These are phyloP conservation scores for Blastobotrys malaysiensis DNA, from an alignment of 1,139 yeast genomes.

Conservation along the genomic window DNA sequence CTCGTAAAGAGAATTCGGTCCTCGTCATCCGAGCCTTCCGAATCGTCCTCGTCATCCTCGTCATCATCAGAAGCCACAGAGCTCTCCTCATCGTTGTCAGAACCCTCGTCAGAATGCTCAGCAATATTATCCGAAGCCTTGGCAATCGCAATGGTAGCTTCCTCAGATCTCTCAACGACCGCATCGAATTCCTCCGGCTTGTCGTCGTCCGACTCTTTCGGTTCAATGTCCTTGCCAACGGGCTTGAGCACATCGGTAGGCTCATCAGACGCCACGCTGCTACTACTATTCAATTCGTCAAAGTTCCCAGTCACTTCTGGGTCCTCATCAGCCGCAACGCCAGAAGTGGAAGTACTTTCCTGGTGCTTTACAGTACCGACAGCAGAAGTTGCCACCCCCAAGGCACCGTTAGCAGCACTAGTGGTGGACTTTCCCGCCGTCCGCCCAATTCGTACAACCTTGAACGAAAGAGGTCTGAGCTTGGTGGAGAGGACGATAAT, in stretches of 20 bases:
- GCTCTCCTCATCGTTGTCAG: conserved; percentile 4
- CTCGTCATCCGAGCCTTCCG: no score
- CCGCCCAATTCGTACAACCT: neutral
- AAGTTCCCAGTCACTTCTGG: neutral
- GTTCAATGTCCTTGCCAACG: neutral
- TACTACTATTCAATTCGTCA: neutral
- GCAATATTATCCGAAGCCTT: conserved; percentile 19
- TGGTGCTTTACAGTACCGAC: neutral
- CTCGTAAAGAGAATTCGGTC: neutral
- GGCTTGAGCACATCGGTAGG: neutral
- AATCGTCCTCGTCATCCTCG: neutral
- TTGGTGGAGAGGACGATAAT: neutral
- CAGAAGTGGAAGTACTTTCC: neutral
- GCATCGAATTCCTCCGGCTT: neutral
- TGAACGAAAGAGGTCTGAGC: neutral
- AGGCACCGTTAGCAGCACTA: no score
- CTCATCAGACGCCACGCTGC: neutral
- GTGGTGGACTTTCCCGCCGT: neutral
- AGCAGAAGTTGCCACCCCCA: neutral
- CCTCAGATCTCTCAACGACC: conserved; percentile 5
- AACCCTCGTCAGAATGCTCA: conserved; percentile 6
- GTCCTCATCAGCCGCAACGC: neutral
- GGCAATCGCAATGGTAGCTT: conserved; percentile 23
- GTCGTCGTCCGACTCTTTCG: neutral
- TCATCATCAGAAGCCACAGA: no score